Conservation (phyloP, 2,329 filamentous ascomycete species). For the Sphaerostilbella broomeana region DNA sequence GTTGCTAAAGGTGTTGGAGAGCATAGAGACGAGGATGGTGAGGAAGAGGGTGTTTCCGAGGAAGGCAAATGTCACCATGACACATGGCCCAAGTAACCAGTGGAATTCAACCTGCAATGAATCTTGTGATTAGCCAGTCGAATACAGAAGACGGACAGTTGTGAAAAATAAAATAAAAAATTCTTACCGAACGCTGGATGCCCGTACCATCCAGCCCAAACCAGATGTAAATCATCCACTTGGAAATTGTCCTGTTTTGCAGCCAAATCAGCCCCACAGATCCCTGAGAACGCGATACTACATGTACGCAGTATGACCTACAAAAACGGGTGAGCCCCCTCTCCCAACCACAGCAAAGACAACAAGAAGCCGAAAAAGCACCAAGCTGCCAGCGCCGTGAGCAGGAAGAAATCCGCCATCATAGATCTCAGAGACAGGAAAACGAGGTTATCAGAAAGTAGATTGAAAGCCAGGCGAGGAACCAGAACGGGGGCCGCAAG, state of each 20-base stretch:
- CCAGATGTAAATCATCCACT: slow-evolving; percentile 94
- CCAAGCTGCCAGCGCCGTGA: slow-evolving; percentile 71
- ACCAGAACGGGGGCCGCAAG: slow-evolving; percentile 72
- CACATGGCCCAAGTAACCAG: slow-evolving; percentile 66
- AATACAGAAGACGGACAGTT: neutral
- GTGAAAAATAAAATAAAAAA: no score
- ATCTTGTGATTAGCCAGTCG: slow-evolving; percentile 1
- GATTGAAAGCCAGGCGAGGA: slow-evolving; percentile 72
- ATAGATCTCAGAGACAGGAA: slow-evolving; percentile 76
- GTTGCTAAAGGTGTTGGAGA: slow-evolving; percentile 75
- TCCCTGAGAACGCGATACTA: no score
- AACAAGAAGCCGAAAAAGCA: slow-evolving; percentile 78
- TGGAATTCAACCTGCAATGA: slow-evolving; percentile 60
- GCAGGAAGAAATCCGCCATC: slow-evolving; percentile 77
- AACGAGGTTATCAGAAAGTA: slow-evolving; percentile 77
- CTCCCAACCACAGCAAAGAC: slow-evolving; percentile 70
- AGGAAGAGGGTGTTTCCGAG: slow-evolving; percentile 81
- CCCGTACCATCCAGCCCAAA: slow-evolving; percentile 73
- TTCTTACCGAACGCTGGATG: slow-evolving; percentile 50
- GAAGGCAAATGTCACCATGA: slow-evolving; percentile 82
- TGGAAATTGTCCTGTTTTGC: slow-evolving; percentile 66
- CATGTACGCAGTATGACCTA: no score
- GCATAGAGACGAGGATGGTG: slow-evolving; percentile 82
- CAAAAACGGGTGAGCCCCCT: slow-evolving; percentile 54
- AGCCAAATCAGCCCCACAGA: no score